Conservation (phyloP, 75 land plant genomes). For the Sequoia sempervirens region DNA sequence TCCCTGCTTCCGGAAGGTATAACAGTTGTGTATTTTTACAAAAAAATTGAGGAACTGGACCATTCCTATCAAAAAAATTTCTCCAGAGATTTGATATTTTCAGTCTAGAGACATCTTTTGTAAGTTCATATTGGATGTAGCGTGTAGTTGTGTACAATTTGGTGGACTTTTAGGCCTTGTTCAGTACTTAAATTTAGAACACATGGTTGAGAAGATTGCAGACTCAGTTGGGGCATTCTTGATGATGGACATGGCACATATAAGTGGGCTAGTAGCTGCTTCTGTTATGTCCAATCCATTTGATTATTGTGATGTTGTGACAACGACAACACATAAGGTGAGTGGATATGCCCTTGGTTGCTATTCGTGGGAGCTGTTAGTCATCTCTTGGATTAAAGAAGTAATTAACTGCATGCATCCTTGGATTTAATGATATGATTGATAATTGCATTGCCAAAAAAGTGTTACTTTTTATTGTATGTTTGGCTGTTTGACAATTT, state of each 20-base stretch:
- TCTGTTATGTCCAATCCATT: constrained; percentile 77
- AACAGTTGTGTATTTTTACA: not conserved
- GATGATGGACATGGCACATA: constrained; percentile 99
- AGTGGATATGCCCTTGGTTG: not conserved
- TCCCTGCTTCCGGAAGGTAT: constrained; percentile 82
- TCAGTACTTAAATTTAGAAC: not conserved
- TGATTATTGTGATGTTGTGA: constrained; percentile 89
- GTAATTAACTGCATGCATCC: too few relatives aligned
- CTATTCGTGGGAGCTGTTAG: not conserved
- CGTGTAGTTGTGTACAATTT: not conserved
- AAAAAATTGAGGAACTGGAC: not conserved
- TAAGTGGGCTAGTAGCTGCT: constrained; percentile 93
- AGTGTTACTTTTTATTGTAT: not conserved
- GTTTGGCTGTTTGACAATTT: not conserved
- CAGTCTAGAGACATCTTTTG: not conserved
- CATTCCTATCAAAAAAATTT: not conserved
- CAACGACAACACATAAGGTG: constrained; percentile 94
- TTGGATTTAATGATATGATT: too few relatives aligned
- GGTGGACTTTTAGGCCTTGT: not conserved
- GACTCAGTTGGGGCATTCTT: constrained; percentile 87
- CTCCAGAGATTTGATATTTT: not conserved
- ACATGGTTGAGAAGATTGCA: constrained; percentile 48
- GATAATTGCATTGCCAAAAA: not conserved
- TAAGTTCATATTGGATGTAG: not conserved
- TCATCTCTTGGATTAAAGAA: not conserved